Percentiles rank a stretch among this genome's conserved stretches.
Conservation (phyloP, 1,284 basidiomycete species). For the Ganoderma leucocontextum region DNA sequence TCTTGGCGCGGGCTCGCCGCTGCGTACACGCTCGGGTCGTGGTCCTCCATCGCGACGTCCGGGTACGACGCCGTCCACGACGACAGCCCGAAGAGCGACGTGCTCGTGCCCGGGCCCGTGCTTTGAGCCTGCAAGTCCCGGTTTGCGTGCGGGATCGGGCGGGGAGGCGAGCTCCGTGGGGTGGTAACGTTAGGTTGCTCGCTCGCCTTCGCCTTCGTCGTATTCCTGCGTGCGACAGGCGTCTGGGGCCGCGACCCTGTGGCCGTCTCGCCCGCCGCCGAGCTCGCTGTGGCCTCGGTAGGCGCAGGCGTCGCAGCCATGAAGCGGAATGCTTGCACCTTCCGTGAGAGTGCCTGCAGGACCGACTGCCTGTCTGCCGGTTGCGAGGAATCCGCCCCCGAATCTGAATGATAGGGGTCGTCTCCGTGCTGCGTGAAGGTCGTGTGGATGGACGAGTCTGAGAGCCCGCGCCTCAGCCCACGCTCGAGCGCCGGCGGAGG, state of each 20-base stretch:
- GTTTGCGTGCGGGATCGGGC: slow-evolving; percentile 29
- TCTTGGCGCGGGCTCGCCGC: slow-evolving; percentile 38
- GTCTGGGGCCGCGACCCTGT: slow-evolving; percentile 28
- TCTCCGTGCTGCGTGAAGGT: slow-evolving; percentile 71
- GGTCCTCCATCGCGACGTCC: slow-evolving; percentile 25
- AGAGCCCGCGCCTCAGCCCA: slow-evolving; percentile 81
- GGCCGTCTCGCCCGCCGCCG: slow-evolving; percentile 17
- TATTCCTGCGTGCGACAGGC: slow-evolving; percentile 19
- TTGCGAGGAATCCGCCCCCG: slow-evolving; percentile 21
- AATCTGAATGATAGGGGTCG: slow-evolving; percentile 10
- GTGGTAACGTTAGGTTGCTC: slow-evolving; percentile 19
- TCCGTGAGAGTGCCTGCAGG: slow-evolving; percentile 59
- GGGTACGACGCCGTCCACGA: slow-evolving; percentile 42
- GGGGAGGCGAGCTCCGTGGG: slow-evolving; percentile 31
- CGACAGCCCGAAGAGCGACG: slow-evolving; percentile 35
- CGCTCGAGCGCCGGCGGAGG: slow-evolving; percentile 59
- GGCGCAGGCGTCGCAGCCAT: slow-evolving; percentile 15
- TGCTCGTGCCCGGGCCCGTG: neutral
- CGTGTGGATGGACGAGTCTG: slow-evolving; percentile 90
- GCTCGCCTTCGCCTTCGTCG: neutral
- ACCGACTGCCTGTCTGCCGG: slow-evolving; percentile 55
- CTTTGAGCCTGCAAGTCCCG: neutral
- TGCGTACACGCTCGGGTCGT: slow-evolving; percentile 21
- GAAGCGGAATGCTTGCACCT: slow-evolving; percentile 53
- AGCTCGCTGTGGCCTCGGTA: slow-evolving; percentile 13